Evolutionary conservation across 176 grass and related monocot species (phyloP).

Genomic region (Carex scoparia): DNA sequence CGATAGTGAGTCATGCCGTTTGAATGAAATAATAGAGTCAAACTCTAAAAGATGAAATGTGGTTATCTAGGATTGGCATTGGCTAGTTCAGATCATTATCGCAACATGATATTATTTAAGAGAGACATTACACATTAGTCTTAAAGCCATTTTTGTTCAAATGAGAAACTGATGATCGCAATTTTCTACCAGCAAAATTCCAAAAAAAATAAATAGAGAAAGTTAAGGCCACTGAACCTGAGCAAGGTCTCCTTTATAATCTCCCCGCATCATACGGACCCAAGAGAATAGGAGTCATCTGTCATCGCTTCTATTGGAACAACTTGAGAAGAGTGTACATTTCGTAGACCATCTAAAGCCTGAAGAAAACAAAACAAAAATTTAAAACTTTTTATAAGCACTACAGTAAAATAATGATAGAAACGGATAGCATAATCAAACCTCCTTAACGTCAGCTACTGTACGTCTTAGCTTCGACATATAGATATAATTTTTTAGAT

Average conservation of each 20-base stretch:
- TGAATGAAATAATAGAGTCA: not conserved
- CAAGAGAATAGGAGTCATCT: too few species aligned
- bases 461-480: constrained; percentile 68
- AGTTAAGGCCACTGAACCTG: too few species aligned
- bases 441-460: constrained; percentile 86
- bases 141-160: not conserved
- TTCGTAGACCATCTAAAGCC: too few species aligned
- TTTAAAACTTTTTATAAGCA: too few species aligned
- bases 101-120: not conserved
- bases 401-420: not conserved
- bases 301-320: too few species aligned
- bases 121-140: not conserved
- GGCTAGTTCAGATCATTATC: not conserved
- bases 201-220: not conserved
- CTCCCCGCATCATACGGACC: too few species aligned
- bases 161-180: not conserved
- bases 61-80: not conserved
- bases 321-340: too few species aligned
- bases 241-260: too few species aligned
- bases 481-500: constrained; percentile 90
- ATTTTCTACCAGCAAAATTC: not conserved
- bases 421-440: constrained; percentile 14
- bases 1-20: not conserved
- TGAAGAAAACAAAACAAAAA: too few species aligned
- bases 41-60: not conserved